Evolutionary conservation across 345 rosid genomes (phyloP).

Genomic region (Iberis pinnata): DNA sequence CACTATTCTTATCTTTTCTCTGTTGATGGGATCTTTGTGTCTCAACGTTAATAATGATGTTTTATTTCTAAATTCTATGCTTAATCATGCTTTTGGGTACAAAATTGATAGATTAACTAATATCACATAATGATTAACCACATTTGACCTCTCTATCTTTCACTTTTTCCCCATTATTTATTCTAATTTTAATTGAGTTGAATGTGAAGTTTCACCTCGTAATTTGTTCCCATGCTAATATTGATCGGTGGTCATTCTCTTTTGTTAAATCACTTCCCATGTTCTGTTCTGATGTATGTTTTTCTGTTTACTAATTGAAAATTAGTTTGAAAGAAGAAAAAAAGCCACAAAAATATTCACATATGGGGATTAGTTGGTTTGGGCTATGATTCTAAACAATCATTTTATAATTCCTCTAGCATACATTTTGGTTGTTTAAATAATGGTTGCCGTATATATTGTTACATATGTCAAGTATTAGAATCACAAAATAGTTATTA

Average conservation of each 20-base stretch:
- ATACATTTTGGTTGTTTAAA: too few species aligned
- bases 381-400: too few species aligned
- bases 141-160: constrained; percentile 36
- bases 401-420: too few species aligned
- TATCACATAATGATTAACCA: constrained; percentile 35
- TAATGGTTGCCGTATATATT: too few species aligned
- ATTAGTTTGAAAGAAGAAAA: too few species aligned
- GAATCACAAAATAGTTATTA: too few species aligned
- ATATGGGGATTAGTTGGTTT: too few species aligned
- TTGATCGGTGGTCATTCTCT: background rate
- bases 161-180: constrained; percentile 7
- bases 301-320: too few species aligned
- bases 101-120: constrained; percentile 75
- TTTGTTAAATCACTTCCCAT: too few species aligned
- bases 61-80: constrained; percentile 39
- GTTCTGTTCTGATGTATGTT: too few species aligned
- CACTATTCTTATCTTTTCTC: constrained; percentile 18
- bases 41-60: constrained; percentile 50
- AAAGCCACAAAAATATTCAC: too few species aligned
- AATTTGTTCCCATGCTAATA: constrained; percentile 20
- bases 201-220: constrained; percentile 28
- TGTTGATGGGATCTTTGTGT: constrained; percentile 43
- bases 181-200: constrained; percentile 17
- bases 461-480: too few species aligned
- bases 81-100: constrained; percentile 59